phyloP scores from a whole-genome alignment of 2,329 filamentous ascomycete genomes.

The Xylaria sp. region DNA sequence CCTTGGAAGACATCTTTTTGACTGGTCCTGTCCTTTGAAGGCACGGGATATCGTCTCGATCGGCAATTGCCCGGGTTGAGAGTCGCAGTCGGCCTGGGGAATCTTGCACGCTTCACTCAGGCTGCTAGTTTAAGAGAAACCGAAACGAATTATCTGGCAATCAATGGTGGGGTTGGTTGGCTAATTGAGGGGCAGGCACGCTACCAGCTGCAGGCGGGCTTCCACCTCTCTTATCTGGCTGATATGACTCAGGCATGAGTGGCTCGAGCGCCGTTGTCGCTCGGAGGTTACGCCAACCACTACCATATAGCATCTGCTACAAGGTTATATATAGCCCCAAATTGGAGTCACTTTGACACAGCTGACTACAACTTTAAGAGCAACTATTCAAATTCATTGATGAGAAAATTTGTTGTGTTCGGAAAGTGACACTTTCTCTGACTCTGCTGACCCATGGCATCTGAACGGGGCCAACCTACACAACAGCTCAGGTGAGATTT shows the following conservation, averaged over 20 bases:
- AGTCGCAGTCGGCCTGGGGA: conserved; percentile 1
- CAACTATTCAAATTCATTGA: no score
- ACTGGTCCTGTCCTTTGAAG: conserved; percentile 7
- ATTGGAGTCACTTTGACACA: no score
- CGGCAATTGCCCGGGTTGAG: conserved; percentile 9
- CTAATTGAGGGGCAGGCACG: conserved; percentile 25
- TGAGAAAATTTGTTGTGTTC: no score
- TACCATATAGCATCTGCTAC: no score
- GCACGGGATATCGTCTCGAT: conserved; percentile 11
- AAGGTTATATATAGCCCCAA: no score
- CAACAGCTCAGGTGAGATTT: no score
- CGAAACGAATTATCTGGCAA: conserved; percentile 24
- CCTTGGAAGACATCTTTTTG: conserved; percentile 37
- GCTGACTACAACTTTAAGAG: no score
- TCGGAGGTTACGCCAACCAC: background rate
- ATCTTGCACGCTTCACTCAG: no score
- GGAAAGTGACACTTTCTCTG: no score
- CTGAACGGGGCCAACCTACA: no score
- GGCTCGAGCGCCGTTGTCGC: conserved; percentile 26
- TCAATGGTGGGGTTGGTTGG: conserved; percentile 18
- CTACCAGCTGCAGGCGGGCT: background rate
- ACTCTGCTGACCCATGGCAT: no score
- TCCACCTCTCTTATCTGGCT: conserved; percentile 23
- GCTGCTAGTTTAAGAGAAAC: conserved; percentile 9
- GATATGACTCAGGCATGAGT: conserved; percentile 27